Evolutionary conservation across 768 basidiomycete species (phyloP).

Genomic region (Asterophora parasitica): DNA sequence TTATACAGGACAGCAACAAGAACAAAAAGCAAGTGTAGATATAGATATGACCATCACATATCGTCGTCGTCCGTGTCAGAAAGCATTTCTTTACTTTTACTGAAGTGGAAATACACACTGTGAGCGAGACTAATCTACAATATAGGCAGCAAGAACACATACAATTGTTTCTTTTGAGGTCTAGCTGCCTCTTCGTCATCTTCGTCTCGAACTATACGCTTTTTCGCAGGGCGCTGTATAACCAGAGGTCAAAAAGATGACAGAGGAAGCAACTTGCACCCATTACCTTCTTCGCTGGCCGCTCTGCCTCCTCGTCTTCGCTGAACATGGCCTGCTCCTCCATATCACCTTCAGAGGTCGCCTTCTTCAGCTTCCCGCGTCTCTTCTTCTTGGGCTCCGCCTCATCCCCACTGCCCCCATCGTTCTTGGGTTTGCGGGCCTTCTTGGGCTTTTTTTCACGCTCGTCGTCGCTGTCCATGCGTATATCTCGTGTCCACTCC

Average conservation of each 20-base stretch:
- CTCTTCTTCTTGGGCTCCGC: constrained; percentile 70
- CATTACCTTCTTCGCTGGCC: constrained; percentile 64
- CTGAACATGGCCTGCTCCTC: constrained; percentile 69
- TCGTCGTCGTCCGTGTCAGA: constrained; percentile 87
- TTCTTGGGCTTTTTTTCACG: constrained; percentile 62
- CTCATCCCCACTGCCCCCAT: constrained; percentile 50
- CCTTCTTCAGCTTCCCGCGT: constrained; percentile 62
- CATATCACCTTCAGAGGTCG: constrained; percentile 45
- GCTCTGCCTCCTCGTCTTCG: constrained; percentile 62
- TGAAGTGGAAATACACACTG: constrained; percentile 24
- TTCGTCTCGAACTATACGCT: constrained; percentile 73
- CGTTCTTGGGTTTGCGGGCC: constrained; percentile 46
- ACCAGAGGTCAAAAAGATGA: constrained; percentile 15
- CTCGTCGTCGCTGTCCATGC: constrained; percentile 76
- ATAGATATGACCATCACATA: constrained; percentile 33
- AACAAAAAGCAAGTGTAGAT: not conserved
- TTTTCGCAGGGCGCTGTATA: constrained; percentile 52
- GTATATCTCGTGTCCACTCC: constrained; percentile 69
- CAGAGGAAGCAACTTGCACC: not conserved
- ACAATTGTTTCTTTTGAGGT: constrained; percentile 79
- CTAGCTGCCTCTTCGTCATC: constrained; percentile 63
- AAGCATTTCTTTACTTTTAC: constrained; percentile 86
- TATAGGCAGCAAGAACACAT: constrained; percentile 23
- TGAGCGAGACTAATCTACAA: not conserved
- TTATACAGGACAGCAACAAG: constrained; percentile 1